Conservation (phyloP, 1,284 basidiomycete genomes). For the Gymnopus androsaceus region DNA sequence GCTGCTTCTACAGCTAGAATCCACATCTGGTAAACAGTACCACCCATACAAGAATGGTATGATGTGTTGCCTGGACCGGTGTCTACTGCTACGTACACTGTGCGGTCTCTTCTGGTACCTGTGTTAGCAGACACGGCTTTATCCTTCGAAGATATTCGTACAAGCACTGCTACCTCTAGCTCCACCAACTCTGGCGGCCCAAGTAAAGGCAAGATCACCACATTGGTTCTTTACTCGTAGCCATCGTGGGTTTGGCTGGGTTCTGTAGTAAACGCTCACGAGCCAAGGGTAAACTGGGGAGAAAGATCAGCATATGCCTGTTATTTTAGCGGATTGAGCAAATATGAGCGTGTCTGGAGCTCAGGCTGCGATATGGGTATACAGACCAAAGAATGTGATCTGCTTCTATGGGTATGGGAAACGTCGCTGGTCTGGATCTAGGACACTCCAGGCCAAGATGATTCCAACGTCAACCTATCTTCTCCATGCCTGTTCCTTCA, state of each 20-base stretch:
- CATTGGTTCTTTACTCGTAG: slow-evolving; percentile 72
- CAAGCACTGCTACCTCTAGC: slow-evolving; percentile 41
- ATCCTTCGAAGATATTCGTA: slow-evolving; percentile 29
- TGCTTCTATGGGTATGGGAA: background rate
- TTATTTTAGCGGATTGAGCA: slow-evolving; percentile 77
- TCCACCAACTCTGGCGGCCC: slow-evolving; percentile 40
- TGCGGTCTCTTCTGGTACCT: slow-evolving; percentile 45
- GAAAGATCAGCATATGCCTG: slow-evolving; percentile 82
- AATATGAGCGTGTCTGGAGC: slow-evolving; percentile 73
- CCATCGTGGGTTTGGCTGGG: slow-evolving; percentile 50
- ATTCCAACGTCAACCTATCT: slow-evolving; percentile 14
- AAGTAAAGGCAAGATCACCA: slow-evolving; percentile 71
- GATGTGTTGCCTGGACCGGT: slow-evolving; percentile 70
- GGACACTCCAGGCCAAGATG: slow-evolving; percentile 22
- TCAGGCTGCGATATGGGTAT: slow-evolving; percentile 68
- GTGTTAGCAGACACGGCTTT: slow-evolving; percentile 37
- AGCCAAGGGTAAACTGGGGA: slow-evolving; percentile 56
- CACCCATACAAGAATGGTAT: slow-evolving; percentile 57
- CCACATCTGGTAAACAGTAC: slow-evolving; percentile 65
- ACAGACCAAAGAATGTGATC: slow-evolving; percentile 39
- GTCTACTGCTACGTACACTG: slow-evolving; percentile 66
- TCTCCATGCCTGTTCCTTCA: background rate
- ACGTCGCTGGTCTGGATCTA: slow-evolving; percentile 44
- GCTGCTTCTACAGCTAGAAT: slow-evolving; percentile 46
- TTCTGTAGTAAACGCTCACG: slow-evolving; percentile 64